Base-by-base conservation (phyloP, 768 basidiomycete species). In the Russula sp. region DNA sequence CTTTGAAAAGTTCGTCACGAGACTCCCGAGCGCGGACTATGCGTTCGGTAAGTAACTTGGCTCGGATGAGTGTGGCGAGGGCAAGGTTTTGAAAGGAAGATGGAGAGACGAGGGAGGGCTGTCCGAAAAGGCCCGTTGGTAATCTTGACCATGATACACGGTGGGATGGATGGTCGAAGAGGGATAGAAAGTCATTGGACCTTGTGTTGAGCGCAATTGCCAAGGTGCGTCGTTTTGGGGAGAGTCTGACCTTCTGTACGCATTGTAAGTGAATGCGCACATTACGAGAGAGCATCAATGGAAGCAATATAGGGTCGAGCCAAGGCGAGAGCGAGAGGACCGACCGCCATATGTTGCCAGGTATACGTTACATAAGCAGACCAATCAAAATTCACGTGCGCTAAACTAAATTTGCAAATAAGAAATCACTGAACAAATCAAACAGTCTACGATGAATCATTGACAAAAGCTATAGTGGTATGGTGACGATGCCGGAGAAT, bases 41-140 rank as follows among this genome's bases (percentile, higher is more conserved):
- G 49, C 97, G 86, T 61, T 88, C 83, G 18, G 96, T 95, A 59
- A 98, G 81, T 34, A 90, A 76, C 67, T 86, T 84, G 7, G 93
- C 94, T 50, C 92, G 88, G 18, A 84, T 75, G 30, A 94, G 80
- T 20, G 95, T 95, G 30, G 90, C 84, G 59, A 89, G 80, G 28
- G 94, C 87, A 26, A 98, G 80, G 1, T 82, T 79, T 57, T 83
- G 79, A 53, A 98, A 85, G 26, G 85, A 83, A 1, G 79, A 72
- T 0, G 95, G 92, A 30, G 84, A 77, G 4, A 82, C 84, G 40
- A 99, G 81, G 20, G 83, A 79, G 0, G 84, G 80, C 68, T 97
- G 91, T 18, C 85, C 84, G 74, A 99, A 98, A 40, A 98, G 82
- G 26, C 97, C 97, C 2, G 90, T 89, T 2, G 81, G 75, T 7